These are phyloP conservation scores for Cucumis cinereus DNA, from an alignment of 306 rosid species.

Conservation along the genomic window DNA sequence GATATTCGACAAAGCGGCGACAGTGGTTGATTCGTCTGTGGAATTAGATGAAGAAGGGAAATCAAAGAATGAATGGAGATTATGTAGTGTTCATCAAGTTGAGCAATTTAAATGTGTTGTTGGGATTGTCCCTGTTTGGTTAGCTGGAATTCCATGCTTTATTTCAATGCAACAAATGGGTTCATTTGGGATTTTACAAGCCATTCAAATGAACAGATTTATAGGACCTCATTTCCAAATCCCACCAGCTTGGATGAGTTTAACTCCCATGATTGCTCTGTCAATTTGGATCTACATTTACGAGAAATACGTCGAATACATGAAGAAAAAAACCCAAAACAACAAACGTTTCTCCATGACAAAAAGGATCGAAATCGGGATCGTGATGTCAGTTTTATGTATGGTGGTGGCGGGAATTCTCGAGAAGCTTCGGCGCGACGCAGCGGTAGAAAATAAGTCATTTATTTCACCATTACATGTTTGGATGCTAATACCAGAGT, in stretches of 20 bases:
- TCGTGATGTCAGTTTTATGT: conserved; percentile 32
- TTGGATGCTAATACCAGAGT: conserved; percentile 39
- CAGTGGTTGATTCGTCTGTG: conserved; percentile 15
- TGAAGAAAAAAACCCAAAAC: not conserved
- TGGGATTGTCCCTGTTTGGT: conserved; percentile 31
- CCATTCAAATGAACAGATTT: conserved; percentile 32
- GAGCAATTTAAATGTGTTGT: conserved; percentile 41
- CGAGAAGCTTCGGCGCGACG: conserved; percentile 23
- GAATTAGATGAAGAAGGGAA: conserved; percentile 28
- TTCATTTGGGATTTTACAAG: conserved; percentile 47
- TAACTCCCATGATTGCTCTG: conserved; percentile 36
- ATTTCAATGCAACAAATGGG: conserved; percentile 33
- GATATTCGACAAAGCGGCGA: conserved; percentile 37
- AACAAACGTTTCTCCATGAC: conserved; percentile 30
- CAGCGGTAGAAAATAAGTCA: conserved; percentile 14
- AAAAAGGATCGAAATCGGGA: conserved; percentile 24
- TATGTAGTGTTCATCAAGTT: conserved; percentile 34
- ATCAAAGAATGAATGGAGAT: conserved; percentile 24
- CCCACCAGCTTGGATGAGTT: conserved; percentile 59
- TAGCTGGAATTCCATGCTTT: conserved; percentile 36
- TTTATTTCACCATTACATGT: conserved; percentile 26
- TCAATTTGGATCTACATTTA: conserved; percentile 39
- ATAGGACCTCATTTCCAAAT: conserved; percentile 26
- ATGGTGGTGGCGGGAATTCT: conserved; percentile 31
- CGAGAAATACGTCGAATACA: conserved; percentile 26